Conservation (phyloP, 805 yeast species). For the Starmera quercuum region DNA sequence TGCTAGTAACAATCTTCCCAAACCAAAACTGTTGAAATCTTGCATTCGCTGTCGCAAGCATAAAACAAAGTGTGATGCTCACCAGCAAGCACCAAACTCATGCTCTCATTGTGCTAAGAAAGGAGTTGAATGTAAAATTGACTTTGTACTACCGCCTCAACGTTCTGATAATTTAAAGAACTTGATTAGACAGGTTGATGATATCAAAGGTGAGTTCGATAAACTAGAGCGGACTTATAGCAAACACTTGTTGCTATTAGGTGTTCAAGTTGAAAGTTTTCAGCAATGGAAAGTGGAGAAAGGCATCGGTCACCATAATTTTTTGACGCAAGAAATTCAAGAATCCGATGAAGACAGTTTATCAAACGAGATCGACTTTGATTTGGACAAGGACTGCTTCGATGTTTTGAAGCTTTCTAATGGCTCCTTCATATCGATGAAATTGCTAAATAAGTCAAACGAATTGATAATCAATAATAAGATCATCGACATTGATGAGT, state of each 20-base stretch:
- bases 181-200: constrained; percentile 11
- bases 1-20: constrained; percentile 10
- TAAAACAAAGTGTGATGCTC: constrained; percentile 59
- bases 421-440: constrained; percentile 9
- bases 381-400: background rate
- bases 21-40: constrained; percentile 41
- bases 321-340: background rate
- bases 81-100: constrained; percentile 40
- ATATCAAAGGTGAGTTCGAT: constrained; percentile 7
- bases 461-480: background rate
- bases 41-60: constrained; percentile 60
- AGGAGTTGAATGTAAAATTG: constrained; percentile 45
- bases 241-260: constrained; percentile 6
- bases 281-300: constrained; percentile 11
- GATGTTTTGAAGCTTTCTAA: constrained; percentile 8
- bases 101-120: constrained; percentile 51
- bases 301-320: too few species aligned
- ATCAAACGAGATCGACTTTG: background rate
- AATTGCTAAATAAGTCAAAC: background rate
- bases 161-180: constrained; percentile 20
- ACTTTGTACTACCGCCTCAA: constrained; percentile 46
- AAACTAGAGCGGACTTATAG: constrained; percentile 8
- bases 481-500: constrained; percentile 6
- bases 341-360: background rate
- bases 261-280: constrained; percentile 8